Evolutionary conservation across 441 rosid species (phyloP), one percentile per base, ranked within the genome.

Genomic region (Adansonia gregorii): DNA sequence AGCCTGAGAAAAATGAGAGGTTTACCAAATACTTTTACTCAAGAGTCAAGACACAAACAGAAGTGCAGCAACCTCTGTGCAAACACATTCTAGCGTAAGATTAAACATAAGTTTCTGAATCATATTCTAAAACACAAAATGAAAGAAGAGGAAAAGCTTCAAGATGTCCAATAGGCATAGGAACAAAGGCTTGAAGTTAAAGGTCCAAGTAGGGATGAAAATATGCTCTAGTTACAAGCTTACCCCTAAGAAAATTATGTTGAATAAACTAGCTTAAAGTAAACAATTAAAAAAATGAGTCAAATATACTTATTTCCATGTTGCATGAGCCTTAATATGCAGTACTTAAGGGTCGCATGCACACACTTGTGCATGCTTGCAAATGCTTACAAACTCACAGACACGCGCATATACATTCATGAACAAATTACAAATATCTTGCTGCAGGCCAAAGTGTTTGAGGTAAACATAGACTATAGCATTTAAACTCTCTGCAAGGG

Each of bases 1-100:
- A 95, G 84, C 93, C 98, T 94, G 86, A 17, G 52, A 83, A 80
- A 72, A 55, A 67, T 39, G 41, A 78, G 17, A 78, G 65, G 41
- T 67, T 20, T 39, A 63, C 45, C 76, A 12, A 75, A 78, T 58
- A 76, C 39, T 63, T 35, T 39, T 69, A 14, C 17, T 6, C n/a
- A 73, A 63, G 67, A 14, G 14, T 6, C 31, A 73, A 63, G 67
- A 70, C 20, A 8, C 61, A 74, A n/a, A 27, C 3, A 67, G 41
- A 67, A 43, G 61, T 12, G 46, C 54, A 69, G 59, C 6, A 65
- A 72, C 68, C 66, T 49, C 64, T 58, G 27, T 9, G 67, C 11
- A 69, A 27, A n/a, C 11, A 70, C 19, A 27, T 70, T 55, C 39
- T 72, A 64, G 45, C 48, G 67, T 55, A 73, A 14, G 61, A 3